A percentile compares a stretch with the other conserved stretches of the same genome.
Conservation (phyloP, 2,329 filamentous ascomycete genomes). For the Decorospora gaudefroyi region DNA sequence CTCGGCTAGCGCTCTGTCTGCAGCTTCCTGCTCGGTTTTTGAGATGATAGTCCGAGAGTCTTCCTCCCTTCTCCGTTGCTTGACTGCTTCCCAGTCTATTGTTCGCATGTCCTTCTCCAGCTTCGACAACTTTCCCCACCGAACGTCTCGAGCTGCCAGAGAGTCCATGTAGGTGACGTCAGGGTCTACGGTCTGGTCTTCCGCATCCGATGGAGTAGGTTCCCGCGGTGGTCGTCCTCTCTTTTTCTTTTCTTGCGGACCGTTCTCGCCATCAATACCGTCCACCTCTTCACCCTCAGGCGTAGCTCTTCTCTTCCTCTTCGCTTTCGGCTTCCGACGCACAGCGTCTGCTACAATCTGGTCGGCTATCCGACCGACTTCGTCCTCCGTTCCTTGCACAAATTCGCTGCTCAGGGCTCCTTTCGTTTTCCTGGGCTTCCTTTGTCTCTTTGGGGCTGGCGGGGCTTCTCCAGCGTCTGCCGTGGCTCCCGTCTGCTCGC, state of each 20-base stretch:
- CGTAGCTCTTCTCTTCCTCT: constrained; percentile 21
- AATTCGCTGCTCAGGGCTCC: constrained; percentile 12
- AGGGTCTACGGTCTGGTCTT: constrained; percentile 61
- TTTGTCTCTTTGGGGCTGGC: constrained; percentile 31
- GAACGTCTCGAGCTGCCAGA: constrained; percentile 63
- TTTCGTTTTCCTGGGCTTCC: constrained; percentile 38
- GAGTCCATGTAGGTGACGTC: constrained; percentile 72
- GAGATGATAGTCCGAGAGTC: constrained; percentile 29
- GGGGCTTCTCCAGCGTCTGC: constrained; percentile 17
- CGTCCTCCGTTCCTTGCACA: constrained; percentile 15
- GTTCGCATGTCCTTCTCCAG: constrained; percentile 73
- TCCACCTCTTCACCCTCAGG: constrained; percentile 16
- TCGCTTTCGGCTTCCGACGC: constrained; percentile 26
- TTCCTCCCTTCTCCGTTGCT: constrained; percentile 46
- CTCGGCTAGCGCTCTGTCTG: constrained; percentile 29
- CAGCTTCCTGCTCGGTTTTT: constrained; percentile 30
- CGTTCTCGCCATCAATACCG: constrained; percentile 15
- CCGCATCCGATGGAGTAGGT: constrained; percentile 45
- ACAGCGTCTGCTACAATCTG: constrained; percentile 12
- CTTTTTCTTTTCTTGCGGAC: constrained; percentile 23
- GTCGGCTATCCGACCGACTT: constrained; percentile 15
- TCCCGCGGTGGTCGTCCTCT: constrained; percentile 37
- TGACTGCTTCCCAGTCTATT: constrained; percentile 62
- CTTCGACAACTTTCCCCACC: constrained; percentile 75
- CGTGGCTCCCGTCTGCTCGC: constrained; percentile 14